Percentiles rank a stretch among this genome's conserved stretches.
Conservation (phyloP, 1,139 yeast species). For the Blastobotrys aristatus region DNA sequence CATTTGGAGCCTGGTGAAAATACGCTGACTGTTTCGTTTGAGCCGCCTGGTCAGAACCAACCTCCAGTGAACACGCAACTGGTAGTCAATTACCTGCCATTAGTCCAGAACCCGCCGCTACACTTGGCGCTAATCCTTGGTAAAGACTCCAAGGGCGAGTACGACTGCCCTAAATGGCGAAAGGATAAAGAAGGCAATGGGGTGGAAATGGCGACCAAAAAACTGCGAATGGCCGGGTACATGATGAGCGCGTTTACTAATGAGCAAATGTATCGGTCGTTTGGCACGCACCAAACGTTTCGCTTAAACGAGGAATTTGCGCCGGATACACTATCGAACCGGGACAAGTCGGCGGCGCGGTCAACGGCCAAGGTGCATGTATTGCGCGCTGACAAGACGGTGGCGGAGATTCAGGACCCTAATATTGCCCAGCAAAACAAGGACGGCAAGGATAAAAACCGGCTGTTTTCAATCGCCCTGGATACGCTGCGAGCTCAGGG, state of each 20-base stretch:
- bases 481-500: slow-evolving; percentile 59
- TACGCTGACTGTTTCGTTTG: slow-evolving; percentile 28
- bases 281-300: slow-evolving; percentile 69
- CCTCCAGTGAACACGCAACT: slow-evolving; percentile 18
- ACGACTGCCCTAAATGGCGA: slow-evolving; percentile 66
- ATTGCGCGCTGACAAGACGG: slow-evolving; percentile 58
- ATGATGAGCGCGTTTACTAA: slow-evolving; percentile 91
- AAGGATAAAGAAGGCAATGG: slow-evolving; percentile 56
- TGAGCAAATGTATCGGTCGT: slow-evolving; percentile 77
- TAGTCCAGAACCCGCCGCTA: slow-evolving; percentile 67
- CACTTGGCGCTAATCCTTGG: slow-evolving; percentile 77
- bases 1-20: slow-evolving; percentile 61
- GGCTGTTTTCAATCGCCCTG: slow-evolving; percentile 69
- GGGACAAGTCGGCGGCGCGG: slow-evolving; percentile 42
- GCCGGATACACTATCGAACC: slow-evolving; percentile 46
- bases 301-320: slow-evolving; percentile 67
- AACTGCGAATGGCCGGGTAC: slow-evolving; percentile 78
- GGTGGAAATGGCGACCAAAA: slow-evolving; percentile 69
- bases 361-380: slow-evolving; percentile 74
- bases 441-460: slow-evolving; percentile 67
- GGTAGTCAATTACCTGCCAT: slow-evolving; percentile 50
- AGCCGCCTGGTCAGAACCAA: slow-evolving; percentile 18
- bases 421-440: slow-evolving; percentile 83
- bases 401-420: slow-evolving; percentile 68
- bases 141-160: slow-evolving; percentile 64